A percentile compares a stretch with the other conserved stretches of the same genome.
Evolutionary conservation across 352 stramenopile species (phyloP).

Genomic region (Globisporangium acanthophoron): DNA sequence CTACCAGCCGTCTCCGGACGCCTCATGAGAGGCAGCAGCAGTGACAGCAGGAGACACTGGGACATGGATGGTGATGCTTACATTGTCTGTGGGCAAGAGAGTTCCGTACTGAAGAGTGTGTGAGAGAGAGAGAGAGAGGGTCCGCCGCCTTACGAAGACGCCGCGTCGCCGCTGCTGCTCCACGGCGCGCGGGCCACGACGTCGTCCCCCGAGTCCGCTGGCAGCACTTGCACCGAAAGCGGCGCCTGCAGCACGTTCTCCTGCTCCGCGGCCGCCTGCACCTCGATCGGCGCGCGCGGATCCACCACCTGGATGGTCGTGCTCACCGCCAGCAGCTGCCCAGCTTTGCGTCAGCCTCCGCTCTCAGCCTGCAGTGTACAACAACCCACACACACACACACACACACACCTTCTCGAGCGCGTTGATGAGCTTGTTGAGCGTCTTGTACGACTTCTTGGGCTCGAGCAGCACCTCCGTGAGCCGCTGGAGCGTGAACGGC

Average conservation of each 20-base stretch:
- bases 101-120: not conserved
- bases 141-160: slow-evolving; percentile 4
- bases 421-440: slow-evolving; percentile 76
- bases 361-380: not conserved
- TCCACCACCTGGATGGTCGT: slow-evolving; percentile 65
- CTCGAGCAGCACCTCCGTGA: slow-evolving; percentile 74
- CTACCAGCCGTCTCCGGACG: slow-evolving; percentile 28
- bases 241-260: not conserved
- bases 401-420: slow-evolving; percentile 60
- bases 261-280: not conserved
- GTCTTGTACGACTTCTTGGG: slow-evolving; percentile 67
- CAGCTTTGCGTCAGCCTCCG: not conserved
- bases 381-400: not conserved
- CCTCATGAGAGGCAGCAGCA: not conserved
- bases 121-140: not conserved
- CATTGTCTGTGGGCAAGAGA: not conserved
- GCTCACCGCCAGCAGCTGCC: slow-evolving; percentile 56
- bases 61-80: not conserved
- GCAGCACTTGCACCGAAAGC: slow-evolving; percentile 18
- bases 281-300: slow-evolving; percentile 21
- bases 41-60: not conserved
- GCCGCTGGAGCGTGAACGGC: slow-evolving; percentile 77
- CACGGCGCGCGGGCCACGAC: slow-evolving; percentile 44
- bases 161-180: slow-evolving; percentile 11
- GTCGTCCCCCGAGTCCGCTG: slow-evolving; percentile 22